A percentile compares a stretch with the other conserved stretches of the same genome.
phyloP scores from a whole-genome alignment of 192 early-diverging fungal genomes.

The Coemansia sp. region DNA sequence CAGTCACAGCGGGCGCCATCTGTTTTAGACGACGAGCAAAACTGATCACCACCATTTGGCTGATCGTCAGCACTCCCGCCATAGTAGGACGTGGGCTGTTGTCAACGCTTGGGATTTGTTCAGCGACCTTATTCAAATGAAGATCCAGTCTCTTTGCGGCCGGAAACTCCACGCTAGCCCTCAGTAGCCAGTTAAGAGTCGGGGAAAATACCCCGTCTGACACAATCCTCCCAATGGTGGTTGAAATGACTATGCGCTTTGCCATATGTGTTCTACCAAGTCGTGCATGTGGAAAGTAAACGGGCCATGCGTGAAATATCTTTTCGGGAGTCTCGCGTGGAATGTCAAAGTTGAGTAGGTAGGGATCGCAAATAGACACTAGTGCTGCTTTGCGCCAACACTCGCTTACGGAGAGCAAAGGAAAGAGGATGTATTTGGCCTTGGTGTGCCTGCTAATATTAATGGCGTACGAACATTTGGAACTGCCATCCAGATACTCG shows the following conservation, averaged over 20 bases:
- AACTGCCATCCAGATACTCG: background rate
- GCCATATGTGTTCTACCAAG: background rate
- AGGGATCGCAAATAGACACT: background rate
- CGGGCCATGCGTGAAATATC: background rate
- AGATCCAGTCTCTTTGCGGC: too few species aligned
- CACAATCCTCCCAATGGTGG: background rate
- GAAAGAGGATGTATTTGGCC: background rate
- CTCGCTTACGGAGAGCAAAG: background rate
- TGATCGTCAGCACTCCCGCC: background rate
- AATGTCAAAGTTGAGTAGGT: background rate
- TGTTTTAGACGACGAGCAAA: background rate
- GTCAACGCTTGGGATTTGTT: too few species aligned
- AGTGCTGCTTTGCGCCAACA: background rate
- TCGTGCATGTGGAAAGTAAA: background rate
- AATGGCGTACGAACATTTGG: background rate
- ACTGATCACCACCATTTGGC: background rate
- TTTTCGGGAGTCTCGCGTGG: background rate
- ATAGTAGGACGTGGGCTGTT: too few species aligned
- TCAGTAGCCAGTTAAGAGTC: too few species aligned
- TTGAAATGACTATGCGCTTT: background rate
- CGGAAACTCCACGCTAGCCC: too few species aligned
- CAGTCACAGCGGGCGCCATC: background rate
- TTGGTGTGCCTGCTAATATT: background rate
- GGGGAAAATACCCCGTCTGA: background rate
- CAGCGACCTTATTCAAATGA: too few species aligned